Conservation (phyloP, 1,284 basidiomycete species). For the Apiotrichum porosum region DNA sequence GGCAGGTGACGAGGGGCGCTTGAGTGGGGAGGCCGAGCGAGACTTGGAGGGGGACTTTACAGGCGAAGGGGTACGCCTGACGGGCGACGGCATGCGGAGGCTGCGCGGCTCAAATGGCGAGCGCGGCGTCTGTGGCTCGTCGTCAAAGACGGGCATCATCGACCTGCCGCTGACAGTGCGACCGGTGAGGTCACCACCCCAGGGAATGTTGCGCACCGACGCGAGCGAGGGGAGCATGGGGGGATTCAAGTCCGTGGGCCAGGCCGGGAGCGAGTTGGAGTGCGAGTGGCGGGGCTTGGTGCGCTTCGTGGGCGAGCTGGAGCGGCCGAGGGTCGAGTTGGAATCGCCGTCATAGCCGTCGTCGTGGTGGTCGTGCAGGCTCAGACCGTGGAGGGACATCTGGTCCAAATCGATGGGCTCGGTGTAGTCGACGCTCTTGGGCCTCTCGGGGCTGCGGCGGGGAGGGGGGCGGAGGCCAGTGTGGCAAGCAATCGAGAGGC, state of each 20-base stretch:
- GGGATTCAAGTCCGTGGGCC: background rate
- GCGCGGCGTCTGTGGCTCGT: background rate
- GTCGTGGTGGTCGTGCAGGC: constrained; percentile 2
- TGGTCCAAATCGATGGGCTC: constrained; percentile 15
- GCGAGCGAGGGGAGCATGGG: background rate
- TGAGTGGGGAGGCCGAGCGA: no score
- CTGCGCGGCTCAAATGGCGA: background rate
- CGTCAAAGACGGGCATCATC: constrained; percentile 1
- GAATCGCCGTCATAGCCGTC: constrained; percentile 1
- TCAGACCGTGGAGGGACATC: constrained; percentile 3
- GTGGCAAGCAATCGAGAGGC: constrained; percentile 1
- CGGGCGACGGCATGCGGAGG: no score
- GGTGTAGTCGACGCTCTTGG: constrained; percentile 10
- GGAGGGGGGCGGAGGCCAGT: background rate
- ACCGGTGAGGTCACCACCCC: constrained; percentile 6
- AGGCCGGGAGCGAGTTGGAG: background rate
- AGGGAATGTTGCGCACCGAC: constrained; percentile 4
- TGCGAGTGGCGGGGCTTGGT: background rate
- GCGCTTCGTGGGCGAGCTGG: background rate
- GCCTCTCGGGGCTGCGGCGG: background rate
- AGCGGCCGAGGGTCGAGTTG: background rate
- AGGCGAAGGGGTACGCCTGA: no score
- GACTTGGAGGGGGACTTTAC: no score
- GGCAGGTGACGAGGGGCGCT: background rate
- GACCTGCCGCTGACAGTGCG: constrained; percentile 11